These are phyloP conservation scores for Vanilla planifolia DNA, from an alignment of 106 monocot species.

Conservation along the genomic window DNA sequence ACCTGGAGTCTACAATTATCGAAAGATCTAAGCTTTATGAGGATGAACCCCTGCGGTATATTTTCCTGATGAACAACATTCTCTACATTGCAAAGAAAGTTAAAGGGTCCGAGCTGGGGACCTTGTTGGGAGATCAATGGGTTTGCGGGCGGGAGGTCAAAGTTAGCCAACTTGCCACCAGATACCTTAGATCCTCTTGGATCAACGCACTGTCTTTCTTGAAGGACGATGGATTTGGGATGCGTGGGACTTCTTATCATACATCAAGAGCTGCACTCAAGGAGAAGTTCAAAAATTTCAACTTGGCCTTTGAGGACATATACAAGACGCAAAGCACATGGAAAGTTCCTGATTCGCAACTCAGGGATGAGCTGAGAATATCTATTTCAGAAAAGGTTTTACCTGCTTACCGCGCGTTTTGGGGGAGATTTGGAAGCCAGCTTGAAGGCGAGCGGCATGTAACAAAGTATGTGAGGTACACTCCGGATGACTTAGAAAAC, in stretches of 20 bases:
- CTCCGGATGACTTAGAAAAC: constrained; percentile 62
- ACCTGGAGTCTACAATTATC: constrained; percentile 28
- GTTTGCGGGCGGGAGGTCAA: constrained; percentile 22
- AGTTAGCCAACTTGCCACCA: constrained; percentile 29
- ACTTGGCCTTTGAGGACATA: constrained; percentile 47
- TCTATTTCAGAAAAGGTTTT: constrained; percentile 56
- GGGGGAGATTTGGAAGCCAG: constrained; percentile 48
- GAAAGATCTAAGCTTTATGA: constrained; percentile 39
- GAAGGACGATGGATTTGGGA: constrained; percentile 29
- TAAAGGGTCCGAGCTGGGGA: constrained; percentile 38
- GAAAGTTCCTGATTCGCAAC: constrained; percentile 62
- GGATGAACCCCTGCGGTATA: constrained; percentile 25
- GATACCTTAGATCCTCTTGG: constrained; percentile 51
- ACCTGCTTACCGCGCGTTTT: constrained; percentile 66
- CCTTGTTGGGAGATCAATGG: constrained; percentile 50
- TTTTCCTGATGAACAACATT: constrained; percentile 52
- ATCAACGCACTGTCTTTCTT: constrained; percentile 34
- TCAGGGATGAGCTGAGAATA: constrained; percentile 68
- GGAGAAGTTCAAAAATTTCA: constrained; percentile 60
- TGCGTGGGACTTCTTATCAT: neutral
- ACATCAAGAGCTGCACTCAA: constrained; percentile 29
- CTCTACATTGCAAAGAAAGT: constrained; percentile 49
- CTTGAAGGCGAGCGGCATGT: constrained; percentile 50
- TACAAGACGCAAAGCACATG: constrained; percentile 46
- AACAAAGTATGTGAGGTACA: constrained; percentile 57